Evolutionary conservation across 2,329 filamentous ascomycete genomes (phyloP).

Genomic region (Diaporthe humulicola): DNA sequence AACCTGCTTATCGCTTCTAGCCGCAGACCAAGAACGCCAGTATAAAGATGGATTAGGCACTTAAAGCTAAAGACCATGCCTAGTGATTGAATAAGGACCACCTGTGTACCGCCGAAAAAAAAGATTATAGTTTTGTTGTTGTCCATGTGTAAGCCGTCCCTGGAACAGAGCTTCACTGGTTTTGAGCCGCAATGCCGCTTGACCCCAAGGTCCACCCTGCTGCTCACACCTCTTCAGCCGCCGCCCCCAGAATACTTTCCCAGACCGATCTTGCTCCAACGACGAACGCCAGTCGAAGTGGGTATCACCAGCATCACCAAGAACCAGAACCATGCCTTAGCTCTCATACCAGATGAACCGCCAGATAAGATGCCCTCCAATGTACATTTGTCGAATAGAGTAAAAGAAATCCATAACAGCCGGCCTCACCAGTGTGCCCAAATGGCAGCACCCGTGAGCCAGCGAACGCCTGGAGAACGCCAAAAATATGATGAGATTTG

Average conservation of each 20-base stretch:
- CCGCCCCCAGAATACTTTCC: constrained; percentile 10
- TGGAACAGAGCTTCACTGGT: constrained; percentile 5
- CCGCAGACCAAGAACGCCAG: constrained; percentile 8
- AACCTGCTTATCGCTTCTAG: background rate
- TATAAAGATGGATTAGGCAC: constrained; percentile 39
- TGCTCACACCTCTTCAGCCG: background rate
- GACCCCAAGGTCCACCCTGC: constrained; percentile 8
- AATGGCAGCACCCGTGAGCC: constrained; percentile 21
- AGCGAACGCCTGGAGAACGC: constrained; percentile 32
- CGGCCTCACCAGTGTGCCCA: constrained; percentile 12
- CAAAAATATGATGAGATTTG: constrained; percentile 31
- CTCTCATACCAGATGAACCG: constrained; percentile 38
- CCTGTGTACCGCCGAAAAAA: constrained; percentile 34
- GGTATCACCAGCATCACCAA: constrained; percentile 38
- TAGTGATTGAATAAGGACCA: constrained; percentile 33
- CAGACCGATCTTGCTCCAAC: constrained; percentile 32
- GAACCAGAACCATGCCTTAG: constrained; percentile 34
- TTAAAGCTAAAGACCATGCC: constrained; percentile 37
- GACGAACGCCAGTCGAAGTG: constrained; percentile 36
- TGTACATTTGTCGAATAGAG: constrained; percentile 37
- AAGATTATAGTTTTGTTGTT: constrained; percentile 35
- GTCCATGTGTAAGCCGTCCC: constrained; percentile 27
- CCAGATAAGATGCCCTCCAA: constrained; percentile 28
- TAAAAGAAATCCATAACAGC: constrained; percentile 35
- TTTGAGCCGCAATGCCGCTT: background rate